phyloP scores from a whole-genome alignment of 495 filamentous ascomycete species.

The Penicillium paxilli region DNA sequence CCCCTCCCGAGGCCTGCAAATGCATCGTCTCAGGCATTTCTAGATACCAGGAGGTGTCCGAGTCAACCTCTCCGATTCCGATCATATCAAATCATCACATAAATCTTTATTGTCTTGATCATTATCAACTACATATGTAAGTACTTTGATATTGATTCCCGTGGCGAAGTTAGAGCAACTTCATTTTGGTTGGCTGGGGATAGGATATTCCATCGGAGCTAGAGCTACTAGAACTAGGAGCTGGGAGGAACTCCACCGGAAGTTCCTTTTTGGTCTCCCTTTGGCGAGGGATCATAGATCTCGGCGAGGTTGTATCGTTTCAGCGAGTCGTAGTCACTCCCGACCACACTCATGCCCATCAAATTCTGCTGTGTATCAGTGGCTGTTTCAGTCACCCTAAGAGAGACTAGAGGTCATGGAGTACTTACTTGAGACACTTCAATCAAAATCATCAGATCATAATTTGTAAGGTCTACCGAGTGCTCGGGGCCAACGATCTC shows the following conservation, averaged over 20 bases:
- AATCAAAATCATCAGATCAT: slow-evolving; percentile 83
- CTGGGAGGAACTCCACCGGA: not conserved
- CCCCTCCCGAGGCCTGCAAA: no score
- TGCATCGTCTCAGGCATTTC: no score
- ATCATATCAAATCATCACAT: no score
- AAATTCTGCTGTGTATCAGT: slow-evolving; percentile 57
- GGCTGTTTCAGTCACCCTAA: not conserved
- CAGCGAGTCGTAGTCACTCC: slow-evolving; percentile 64
- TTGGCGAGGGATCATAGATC: slow-evolving; percentile 53
- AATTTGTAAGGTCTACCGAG: slow-evolving; percentile 77
- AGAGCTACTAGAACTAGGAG: not conserved
- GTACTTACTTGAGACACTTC: slow-evolving; percentile 80
- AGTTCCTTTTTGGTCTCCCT: slow-evolving; percentile 9
- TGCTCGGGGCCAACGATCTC: slow-evolving; percentile 65
- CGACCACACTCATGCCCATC: slow-evolving; percentile 77
- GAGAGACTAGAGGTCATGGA: not conserved
- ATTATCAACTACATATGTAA: no score
- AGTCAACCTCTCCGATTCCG: no score
- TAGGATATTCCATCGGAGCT: no score
- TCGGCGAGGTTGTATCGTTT: slow-evolving; percentile 74
- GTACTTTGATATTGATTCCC: no score
- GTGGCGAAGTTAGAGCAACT: no score
- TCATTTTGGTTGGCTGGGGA: no score
- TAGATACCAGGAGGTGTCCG: no score
- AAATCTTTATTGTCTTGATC: no score